Evolutionary conservation across 768 basidiomycete species (phyloP).

Genomic region (Cantharellus anzutake): DNA sequence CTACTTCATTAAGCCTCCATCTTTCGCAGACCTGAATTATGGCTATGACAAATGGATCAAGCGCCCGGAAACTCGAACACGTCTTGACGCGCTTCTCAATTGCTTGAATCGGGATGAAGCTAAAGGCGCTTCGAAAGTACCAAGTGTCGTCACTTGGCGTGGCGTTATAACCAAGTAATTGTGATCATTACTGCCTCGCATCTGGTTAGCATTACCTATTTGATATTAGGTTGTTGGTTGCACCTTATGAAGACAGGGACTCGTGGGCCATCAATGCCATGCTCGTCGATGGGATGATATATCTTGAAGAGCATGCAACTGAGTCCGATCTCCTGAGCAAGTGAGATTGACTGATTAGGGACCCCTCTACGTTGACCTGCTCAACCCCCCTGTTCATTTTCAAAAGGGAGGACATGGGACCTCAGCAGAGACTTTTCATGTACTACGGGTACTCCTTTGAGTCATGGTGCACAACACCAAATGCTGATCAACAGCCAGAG

Average conservation of each 20-base stretch:
- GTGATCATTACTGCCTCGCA: constrained; percentile 14
- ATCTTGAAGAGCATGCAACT: constrained; percentile 52
- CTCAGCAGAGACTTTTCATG: constrained; percentile 39
- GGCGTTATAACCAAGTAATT: constrained; percentile 65
- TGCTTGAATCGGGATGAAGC: constrained; percentile 29
- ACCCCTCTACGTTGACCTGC: background rate
- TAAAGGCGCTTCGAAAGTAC: constrained; percentile 16
- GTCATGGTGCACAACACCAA: constrained; percentile 53
- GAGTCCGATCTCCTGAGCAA: constrained; percentile 42
- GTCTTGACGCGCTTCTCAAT: constrained; percentile 48
- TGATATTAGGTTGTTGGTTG: constrained; percentile 51
- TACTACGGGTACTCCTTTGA: constrained; percentile 87
- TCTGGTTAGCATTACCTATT: background rate
- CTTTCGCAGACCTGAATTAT: constrained; percentile 40
- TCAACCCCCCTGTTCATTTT: background rate
- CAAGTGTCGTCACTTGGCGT: constrained; percentile 36
- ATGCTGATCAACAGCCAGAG: constrained; percentile 10
- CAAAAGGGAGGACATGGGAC: constrained; percentile 43
- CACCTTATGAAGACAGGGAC: constrained; percentile 68
- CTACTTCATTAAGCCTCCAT: constrained; percentile 52
- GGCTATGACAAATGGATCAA: constrained; percentile 60
- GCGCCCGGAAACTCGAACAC: constrained; percentile 40
- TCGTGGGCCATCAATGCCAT: constrained; percentile 73
- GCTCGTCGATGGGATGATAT: constrained; percentile 46
- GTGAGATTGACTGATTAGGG: constrained; percentile 22